Evolutionary conservation across 345 rosid genomes (phyloP).

Genomic region (Eucalyptus polybractea): DNA sequence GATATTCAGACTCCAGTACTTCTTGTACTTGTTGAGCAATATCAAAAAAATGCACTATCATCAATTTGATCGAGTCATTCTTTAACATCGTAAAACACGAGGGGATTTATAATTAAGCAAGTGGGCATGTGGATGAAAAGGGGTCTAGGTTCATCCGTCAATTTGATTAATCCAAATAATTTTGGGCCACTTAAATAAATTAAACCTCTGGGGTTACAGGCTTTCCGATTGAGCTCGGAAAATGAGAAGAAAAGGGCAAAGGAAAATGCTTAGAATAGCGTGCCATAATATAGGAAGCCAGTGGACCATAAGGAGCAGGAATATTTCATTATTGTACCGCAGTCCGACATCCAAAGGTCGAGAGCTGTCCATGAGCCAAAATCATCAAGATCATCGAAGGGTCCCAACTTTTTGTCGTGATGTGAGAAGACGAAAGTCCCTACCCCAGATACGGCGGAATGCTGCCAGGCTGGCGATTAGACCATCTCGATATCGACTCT

Average conservation of each 20-base stretch:
- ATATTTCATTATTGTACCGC: background rate
- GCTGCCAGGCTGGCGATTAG: background rate
- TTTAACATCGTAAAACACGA: background rate
- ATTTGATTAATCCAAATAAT: background rate
- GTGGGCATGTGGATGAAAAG: background rate
- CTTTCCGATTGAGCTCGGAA: background rate
- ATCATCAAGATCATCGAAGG: background rate
- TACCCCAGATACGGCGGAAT: background rate
- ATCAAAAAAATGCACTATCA: accelerated
- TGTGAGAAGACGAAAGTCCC: background rate
- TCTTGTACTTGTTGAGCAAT: accelerated
- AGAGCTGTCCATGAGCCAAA: background rate
- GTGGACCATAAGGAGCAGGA: background rate
- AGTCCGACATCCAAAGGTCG: background rate
- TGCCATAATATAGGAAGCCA: background rate
- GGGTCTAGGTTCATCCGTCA: background rate
- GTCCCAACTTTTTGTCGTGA: background rate
- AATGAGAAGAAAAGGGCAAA: background rate
- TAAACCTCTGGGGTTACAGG: background rate
- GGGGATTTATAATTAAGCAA: background rate
- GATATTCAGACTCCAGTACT: accelerated
- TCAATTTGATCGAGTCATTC: accelerated
- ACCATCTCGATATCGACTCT: background rate
- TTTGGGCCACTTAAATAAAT: background rate
- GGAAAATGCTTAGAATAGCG: background rate